Percentiles rank a stretch among this genome's conserved stretches.
These are phyloP conservation scores for Fusarium sp. DNA, from an alignment of 2,329 filamentous ascomycete species.

Conservation along the genomic window DNA sequence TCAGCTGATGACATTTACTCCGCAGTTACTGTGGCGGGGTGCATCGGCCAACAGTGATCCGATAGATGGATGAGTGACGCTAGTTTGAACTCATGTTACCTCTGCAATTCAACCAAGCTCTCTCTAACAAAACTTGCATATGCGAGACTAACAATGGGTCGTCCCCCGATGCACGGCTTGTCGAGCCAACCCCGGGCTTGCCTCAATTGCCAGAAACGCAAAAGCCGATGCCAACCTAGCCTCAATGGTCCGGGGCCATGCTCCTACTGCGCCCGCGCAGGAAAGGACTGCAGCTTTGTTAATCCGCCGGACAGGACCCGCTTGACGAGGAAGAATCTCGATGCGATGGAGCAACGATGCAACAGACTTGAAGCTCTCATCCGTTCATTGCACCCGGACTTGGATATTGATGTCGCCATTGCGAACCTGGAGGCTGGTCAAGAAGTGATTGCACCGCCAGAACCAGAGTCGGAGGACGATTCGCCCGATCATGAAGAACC, in stretches of 20 bases:
- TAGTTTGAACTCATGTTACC: not conserved
- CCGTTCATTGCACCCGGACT: not conserved
- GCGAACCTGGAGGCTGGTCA: not conserved
- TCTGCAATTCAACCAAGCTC: not conserved
- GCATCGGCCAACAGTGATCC: not conserved
- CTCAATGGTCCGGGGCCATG: not conserved
- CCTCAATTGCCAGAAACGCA: conserved; percentile 1
- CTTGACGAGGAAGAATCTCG: not conserved
- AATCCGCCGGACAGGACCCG: not conserved
- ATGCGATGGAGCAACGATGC: not conserved
- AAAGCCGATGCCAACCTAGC: not conserved
- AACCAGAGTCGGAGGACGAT: not conserved
- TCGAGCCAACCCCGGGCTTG: not conserved
- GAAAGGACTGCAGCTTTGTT: not conserved
- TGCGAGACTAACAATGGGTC: not conserved
- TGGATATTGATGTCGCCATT: not conserved
- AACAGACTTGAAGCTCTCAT: not conserved
- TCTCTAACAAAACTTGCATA: not conserved
- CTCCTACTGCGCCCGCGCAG: not conserved
- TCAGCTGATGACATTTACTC: not conserved
- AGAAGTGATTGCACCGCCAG: not conserved
- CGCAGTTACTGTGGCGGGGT: not conserved
- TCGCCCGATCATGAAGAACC: not conserved
- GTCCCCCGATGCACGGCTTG: not conserved
- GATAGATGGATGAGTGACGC: not conserved